Base-by-base conservation (phyloP, 2,329 filamentous ascomycete genomes). In the Reticulascus tulasneorum region DNA sequence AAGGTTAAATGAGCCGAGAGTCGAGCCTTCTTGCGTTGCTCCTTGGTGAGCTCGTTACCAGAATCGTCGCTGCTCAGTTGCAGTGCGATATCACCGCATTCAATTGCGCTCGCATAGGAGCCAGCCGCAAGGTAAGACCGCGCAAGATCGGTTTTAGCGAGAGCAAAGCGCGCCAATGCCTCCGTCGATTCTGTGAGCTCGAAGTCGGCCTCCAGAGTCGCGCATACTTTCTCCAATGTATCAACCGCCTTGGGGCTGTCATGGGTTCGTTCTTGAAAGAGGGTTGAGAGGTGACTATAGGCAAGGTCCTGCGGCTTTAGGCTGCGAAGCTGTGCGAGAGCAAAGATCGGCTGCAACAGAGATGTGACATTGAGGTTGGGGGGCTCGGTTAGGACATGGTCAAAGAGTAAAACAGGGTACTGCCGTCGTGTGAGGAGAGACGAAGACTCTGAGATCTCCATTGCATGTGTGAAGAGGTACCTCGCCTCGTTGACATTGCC, bases 401-500 rank as follows among this genome's bases (percentile, higher is more conserved):
- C 91, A 55, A 98, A 97, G 30, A 86, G 72, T 2, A 87, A 85
- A 0, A 84, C 67, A 0, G 87, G 75, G 55, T 90, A 97, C 55
- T 91, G 86, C 20, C 82, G 77, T 55, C 89, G 86, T 0, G 83
- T 79, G 5, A 88, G 68, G 3, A 82, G 58, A 0, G 84, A 82
- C 0, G 85, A 84, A 0, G 87, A 83, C 42, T 88, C 86, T 0
- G 88, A 82, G 31, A 98, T 91, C 45, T 94, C 90, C 66, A 95
- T 93, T 1, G 93, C 91, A 55, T 98, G 93, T 2, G 86, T 90
- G 54, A 96, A 95, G 9, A 97, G 75, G 9, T 82, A 81, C 16
- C 87, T 75, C 2, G 91, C 90, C 61, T 96, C 89, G 42, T 77
- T 79, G 0, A 66, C 50, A 44, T 94, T 83, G 2, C 86, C 89